These are phyloP conservation scores for thale cress (Arabidopsis thaliana) DNA, from an alignment of 345 rosid species.

Conservation along the genomic window DNA sequence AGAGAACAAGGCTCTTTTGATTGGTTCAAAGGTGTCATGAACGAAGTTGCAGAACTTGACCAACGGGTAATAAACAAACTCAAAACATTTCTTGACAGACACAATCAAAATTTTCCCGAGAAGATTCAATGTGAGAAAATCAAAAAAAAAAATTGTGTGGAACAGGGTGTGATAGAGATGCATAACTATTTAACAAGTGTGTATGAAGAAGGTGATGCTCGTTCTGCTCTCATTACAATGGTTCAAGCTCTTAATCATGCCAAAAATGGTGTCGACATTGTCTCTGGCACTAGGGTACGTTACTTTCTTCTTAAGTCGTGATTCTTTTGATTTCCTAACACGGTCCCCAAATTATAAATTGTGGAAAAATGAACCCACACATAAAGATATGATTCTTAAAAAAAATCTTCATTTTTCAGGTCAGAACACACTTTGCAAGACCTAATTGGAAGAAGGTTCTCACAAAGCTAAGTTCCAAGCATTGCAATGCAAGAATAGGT, in stretches of 20 bases:
- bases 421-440: slow-evolving; percentile 94
- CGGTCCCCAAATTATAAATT: slow-evolving; percentile 36
- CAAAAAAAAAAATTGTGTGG: too few relatives aligned
- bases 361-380: slow-evolving; percentile 29
- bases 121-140: not conserved
- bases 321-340: slow-evolving; percentile 29
- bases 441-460: slow-evolving; percentile 96
- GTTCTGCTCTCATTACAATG: slow-evolving; percentile 98
- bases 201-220: slow-evolving; percentile 99
- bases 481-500: slow-evolving; percentile 90
- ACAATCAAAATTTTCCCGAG: not conserved
- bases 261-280: slow-evolving; percentile 94
- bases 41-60: slow-evolving; percentile 92
- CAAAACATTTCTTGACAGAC: not conserved
- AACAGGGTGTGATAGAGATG: slow-evolving; percentile 96
- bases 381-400: not conserved
- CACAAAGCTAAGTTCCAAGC: slow-evolving; percentile 85
- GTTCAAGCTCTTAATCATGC: slow-evolving; percentile 98
- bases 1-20: slow-evolving; percentile 99
- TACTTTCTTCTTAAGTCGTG: slow-evolving; percentile 18
- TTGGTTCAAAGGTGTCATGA: slow-evolving; percentile 99
- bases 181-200: slow-evolving; percentile 98
- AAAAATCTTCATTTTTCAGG: slow-evolving; percentile 50
- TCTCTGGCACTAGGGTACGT: slow-evolving; percentile 91
- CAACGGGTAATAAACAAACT: slow-evolving; percentile 66